These are phyloP conservation scores for Kodamaea sp. DNA, from an alignment of 1,139 yeast species.

Conservation along the genomic window DNA sequence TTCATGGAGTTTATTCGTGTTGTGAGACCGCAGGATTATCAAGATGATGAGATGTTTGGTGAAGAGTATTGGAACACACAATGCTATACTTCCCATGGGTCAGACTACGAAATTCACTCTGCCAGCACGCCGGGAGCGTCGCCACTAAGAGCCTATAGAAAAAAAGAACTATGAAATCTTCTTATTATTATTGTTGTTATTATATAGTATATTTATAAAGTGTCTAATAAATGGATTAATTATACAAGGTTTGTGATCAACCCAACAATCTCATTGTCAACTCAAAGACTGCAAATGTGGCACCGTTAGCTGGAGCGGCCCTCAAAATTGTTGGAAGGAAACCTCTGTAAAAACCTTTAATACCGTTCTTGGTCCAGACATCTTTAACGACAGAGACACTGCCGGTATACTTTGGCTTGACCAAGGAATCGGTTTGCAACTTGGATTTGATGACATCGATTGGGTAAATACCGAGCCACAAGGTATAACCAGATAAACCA, in stretches of 20 bases:
- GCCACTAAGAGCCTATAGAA: background rate
- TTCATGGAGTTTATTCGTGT: slow-evolving; percentile 46
- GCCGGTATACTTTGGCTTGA: slow-evolving; percentile 45
- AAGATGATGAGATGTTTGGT: slow-evolving; percentile 17
- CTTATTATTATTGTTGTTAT: background rate
- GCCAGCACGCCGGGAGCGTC: too few relatives aligned
- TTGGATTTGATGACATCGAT: slow-evolving; percentile 83
- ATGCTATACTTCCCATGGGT: slow-evolving; percentile 9
- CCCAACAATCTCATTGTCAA: slow-evolving; percentile 67
- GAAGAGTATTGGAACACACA: slow-evolving; percentile 8
- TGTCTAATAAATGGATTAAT: background rate
- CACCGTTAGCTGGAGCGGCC: slow-evolving; percentile 97
- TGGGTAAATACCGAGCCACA: slow-evolving; percentile 83
- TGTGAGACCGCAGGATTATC: slow-evolving; percentile 40
- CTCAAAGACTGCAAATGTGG: slow-evolving; percentile 91
- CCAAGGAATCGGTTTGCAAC: slow-evolving; percentile 74
- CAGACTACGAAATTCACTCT: slow-evolving; percentile 19
- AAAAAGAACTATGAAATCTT: background rate
- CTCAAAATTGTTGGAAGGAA: slow-evolving; percentile 85
- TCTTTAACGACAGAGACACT: slow-evolving; percentile 54
- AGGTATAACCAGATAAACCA: slow-evolving; percentile 79
- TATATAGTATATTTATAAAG: background rate
- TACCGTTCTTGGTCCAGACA: slow-evolving; percentile 55
- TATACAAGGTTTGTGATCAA: slow-evolving; percentile 10
- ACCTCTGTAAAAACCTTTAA: slow-evolving; percentile 80